These are phyloP conservation scores for Fusarium sp. DNA, from an alignment of 2,329 filamentous ascomycete genomes.

Conservation along the genomic window DNA sequence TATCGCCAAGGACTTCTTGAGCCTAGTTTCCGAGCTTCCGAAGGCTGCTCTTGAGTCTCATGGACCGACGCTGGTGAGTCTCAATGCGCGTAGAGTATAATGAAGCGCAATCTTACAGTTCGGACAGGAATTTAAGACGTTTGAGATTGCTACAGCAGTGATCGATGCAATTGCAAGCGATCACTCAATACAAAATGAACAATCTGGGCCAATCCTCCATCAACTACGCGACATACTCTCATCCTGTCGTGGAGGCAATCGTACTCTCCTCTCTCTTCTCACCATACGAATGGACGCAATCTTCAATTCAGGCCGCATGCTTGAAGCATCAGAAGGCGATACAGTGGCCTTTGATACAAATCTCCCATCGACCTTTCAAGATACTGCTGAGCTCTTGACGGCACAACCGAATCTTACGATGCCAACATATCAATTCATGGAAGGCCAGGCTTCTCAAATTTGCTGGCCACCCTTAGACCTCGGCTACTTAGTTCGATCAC, in stretches of 20 bases:
- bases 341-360: constrained; percentile 26
- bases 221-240: constrained; percentile 56
- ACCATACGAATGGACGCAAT: constrained; percentile 47
- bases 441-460: constrained; percentile 44
- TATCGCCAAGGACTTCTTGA: constrained; percentile 61
- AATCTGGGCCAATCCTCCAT: constrained; percentile 53
- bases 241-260: constrained; percentile 58
- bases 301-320: constrained; percentile 34
- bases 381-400: constrained; percentile 31
- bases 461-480: constrained; percentile 45
- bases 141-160: constrained; percentile 60
- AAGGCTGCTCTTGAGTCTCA: constrained; percentile 62
- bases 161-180: constrained; percentile 54
- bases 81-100: accelerated
- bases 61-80: constrained; percentile 57
- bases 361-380: constrained; percentile 28
- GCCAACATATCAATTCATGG: constrained; percentile 47
- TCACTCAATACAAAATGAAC: constrained; percentile 38
- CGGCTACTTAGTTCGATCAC: constrained; percentile 44
- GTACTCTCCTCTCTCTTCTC: constrained; percentile 54
- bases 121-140: constrained; percentile 58
- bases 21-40: constrained; percentile 58
- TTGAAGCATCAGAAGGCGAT: constrained; percentile 13
- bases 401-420: constrained; percentile 34
- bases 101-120: not conserved